These are phyloP conservation scores for Limtongozyma cylindracea DNA, from an alignment of 805 yeast genomes.

Conservation along the genomic window DNA sequence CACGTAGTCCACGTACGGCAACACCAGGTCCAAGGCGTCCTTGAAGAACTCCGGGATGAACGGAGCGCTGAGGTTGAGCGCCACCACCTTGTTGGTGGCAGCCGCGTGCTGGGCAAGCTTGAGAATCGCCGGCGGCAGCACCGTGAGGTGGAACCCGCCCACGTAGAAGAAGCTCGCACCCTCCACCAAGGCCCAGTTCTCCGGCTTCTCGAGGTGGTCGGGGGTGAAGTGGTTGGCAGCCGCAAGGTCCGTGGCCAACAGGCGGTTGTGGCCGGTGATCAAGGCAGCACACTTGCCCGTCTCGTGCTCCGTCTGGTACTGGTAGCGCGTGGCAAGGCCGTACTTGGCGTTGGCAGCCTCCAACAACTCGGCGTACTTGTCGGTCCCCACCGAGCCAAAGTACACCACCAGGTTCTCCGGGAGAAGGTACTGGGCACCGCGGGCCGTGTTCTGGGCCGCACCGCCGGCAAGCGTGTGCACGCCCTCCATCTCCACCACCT, in stretches of 20 bases:
- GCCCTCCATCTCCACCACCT: slow-evolving; percentile 32
- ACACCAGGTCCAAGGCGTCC: slow-evolving; percentile 54
- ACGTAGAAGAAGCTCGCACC: slow-evolving; percentile 66
- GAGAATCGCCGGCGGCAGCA: slow-evolving; percentile 82
- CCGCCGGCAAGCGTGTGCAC: slow-evolving; percentile 86
- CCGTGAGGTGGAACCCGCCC: slow-evolving; percentile 99
- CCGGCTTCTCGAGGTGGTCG: slow-evolving; percentile 65
- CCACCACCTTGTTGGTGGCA: slow-evolving; percentile 47
- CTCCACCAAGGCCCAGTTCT: slow-evolving; percentile 74
- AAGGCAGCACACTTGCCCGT: slow-evolving; percentile 98
- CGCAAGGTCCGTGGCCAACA: slow-evolving; percentile 84
- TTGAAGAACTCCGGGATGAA: slow-evolving; percentile 91
- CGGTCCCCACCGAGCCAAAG: slow-evolving; percentile 93
- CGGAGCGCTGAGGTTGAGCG: slow-evolving; percentile 86
- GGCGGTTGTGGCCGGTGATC: slow-evolving; percentile 70
- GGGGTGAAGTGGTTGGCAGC: slow-evolving; percentile 96
- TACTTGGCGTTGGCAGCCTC: slow-evolving; percentile 64
- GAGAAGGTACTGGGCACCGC: slow-evolving; percentile 89
- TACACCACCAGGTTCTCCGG: slow-evolving; percentile 69
- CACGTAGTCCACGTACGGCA: slow-evolving; percentile 76
- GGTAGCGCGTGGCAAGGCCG: slow-evolving; percentile 73
- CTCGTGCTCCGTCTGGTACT: slow-evolving; percentile 47
- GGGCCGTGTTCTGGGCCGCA: slow-evolving; percentile 97
- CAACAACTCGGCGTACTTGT: slow-evolving; percentile 62
- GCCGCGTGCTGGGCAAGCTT: slow-evolving; percentile 86